Conservation (phyloP, 345 rosid species). For the Ceriops zippeliana region DNA sequence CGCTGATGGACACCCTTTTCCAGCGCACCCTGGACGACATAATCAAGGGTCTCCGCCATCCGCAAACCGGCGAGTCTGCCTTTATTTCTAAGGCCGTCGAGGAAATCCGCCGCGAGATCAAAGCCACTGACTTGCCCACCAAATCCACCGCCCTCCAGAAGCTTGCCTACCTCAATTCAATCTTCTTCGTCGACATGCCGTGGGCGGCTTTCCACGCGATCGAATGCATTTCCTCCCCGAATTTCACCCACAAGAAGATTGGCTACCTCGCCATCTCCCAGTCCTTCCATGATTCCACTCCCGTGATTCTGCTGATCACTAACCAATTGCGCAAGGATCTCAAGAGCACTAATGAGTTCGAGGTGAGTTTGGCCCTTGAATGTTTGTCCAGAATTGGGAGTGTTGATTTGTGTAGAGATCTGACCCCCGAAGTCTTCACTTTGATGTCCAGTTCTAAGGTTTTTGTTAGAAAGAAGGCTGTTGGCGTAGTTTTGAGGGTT, state of each 20-base stretch:
- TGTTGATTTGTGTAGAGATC: constrained; percentile 82
- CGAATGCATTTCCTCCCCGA: constrained; percentile 75
- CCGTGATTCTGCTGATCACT: constrained; percentile 72
- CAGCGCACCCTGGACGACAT: constrained; percentile 86
- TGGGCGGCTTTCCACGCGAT: constrained; percentile 88
- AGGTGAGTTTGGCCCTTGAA: constrained; percentile 77
- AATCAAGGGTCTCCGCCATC: constrained; percentile 76
- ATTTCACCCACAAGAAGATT: constrained; percentile 63
- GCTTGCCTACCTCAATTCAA: constrained; percentile 71
- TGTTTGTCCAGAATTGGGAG: constrained; percentile 73
- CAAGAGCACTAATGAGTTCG: constrained; percentile 57
- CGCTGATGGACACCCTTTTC: constrained; percentile 83
- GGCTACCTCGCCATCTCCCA: constrained; percentile 82
- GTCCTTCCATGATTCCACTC: constrained; percentile 76
- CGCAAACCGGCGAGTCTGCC: constrained; percentile 45
- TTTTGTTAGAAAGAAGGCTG: constrained; percentile 67
- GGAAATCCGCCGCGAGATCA: constrained; percentile 88
- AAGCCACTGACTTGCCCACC: constrained; percentile 69
- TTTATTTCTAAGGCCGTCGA: constrained; percentile 70
- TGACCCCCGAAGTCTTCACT: constrained; percentile 75
- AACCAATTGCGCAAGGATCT: constrained; percentile 90
- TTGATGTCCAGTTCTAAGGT: constrained; percentile 62
- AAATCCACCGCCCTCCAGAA: constrained; percentile 87
- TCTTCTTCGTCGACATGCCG: constrained; percentile 73
- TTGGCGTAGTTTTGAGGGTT: constrained; percentile 68